A percentile compares a stretch with the other conserved stretches of the same genome.
phyloP scores from a whole-genome alignment of 73 alveolate species.

The Paramecium sonneborni region DNA sequence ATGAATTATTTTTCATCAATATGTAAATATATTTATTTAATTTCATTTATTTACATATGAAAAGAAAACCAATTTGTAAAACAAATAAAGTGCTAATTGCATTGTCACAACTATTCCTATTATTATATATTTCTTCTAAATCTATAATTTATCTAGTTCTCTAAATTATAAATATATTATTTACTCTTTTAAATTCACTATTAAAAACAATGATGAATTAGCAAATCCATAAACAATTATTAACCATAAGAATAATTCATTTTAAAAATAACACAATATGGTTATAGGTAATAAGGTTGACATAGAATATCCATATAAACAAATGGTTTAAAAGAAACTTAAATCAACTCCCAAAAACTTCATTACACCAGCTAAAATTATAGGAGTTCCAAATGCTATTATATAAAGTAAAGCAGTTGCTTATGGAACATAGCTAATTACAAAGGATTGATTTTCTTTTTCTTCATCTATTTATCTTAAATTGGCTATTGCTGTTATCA shows the following conservation, averaged over 20 bases:
- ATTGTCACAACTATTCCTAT: background rate
- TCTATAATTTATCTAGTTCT: slow-evolving; percentile 10
- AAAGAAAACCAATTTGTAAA: background rate
- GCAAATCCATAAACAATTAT: background rate
- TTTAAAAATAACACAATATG: background rate
- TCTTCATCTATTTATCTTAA: background rate
- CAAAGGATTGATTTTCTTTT: background rate
- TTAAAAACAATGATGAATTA: slow-evolving; percentile 17
- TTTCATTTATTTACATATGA: background rate
- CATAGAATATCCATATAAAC: slow-evolving; percentile 35
- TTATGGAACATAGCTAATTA: slow-evolving; percentile 20
- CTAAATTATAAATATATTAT: background rate
- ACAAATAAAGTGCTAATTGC: background rate
- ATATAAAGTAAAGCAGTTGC: slow-evolving; percentile 19
- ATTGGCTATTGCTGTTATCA: slow-evolving; percentile 29
- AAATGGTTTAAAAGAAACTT: slow-evolving; percentile 1
- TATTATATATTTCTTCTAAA: background rate
- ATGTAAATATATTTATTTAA: background rate
- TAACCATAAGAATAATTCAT: slow-evolving; percentile 11
- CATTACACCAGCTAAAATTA: background rate
- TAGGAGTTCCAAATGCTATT: slow-evolving; percentile 23
- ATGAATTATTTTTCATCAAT: background rate
- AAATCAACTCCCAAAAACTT: slow-evolving; percentile 14
- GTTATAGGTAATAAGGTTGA: slow-evolving; percentile 32
- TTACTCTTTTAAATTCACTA: background rate